These are phyloP conservation scores for Microdochium paspali DNA, from an alignment of 2,329 filamentous ascomycete genomes.

Conservation along the genomic window DNA sequence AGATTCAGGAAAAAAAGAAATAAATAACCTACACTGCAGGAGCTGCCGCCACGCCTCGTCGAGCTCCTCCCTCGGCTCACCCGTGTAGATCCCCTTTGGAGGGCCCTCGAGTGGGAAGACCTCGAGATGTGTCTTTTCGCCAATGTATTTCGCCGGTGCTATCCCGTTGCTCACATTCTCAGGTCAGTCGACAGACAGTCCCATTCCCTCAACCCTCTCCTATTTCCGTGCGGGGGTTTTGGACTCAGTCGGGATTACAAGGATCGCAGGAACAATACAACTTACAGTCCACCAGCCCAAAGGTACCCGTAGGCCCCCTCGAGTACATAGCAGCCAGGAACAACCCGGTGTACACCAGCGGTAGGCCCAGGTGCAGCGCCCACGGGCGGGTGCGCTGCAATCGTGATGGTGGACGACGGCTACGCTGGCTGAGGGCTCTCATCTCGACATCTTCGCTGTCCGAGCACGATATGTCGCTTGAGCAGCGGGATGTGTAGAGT, in stretches of 20 bases:
- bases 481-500: not conserved
- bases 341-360: not conserved
- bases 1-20: not conserved
- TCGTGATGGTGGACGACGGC: not conserved
- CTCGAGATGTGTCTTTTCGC: not conserved
- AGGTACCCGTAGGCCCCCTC: not conserved
- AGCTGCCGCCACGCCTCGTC: not conserved
- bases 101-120: not conserved
- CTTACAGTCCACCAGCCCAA: not conserved
- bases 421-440: not conserved
- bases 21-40: not conserved
- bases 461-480: not conserved
- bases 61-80: not conserved
- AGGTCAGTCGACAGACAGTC: too few species aligned
- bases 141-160: not conserved
- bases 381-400: not conserved
- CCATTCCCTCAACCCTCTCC: too few species aligned
- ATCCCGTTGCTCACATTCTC: not conserved
- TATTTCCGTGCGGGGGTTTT: too few species aligned
- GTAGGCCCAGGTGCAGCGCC: not conserved
- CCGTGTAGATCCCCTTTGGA: not conserved
- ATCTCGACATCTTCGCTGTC: not conserved
- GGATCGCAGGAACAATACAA: not conserved
- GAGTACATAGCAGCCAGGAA: not conserved
- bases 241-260: too few species aligned